Evolutionary conservation across 2,329 filamentous ascomycete genomes (phyloP).

Genomic region (Aspergillus oerlinghausenensis): DNA sequence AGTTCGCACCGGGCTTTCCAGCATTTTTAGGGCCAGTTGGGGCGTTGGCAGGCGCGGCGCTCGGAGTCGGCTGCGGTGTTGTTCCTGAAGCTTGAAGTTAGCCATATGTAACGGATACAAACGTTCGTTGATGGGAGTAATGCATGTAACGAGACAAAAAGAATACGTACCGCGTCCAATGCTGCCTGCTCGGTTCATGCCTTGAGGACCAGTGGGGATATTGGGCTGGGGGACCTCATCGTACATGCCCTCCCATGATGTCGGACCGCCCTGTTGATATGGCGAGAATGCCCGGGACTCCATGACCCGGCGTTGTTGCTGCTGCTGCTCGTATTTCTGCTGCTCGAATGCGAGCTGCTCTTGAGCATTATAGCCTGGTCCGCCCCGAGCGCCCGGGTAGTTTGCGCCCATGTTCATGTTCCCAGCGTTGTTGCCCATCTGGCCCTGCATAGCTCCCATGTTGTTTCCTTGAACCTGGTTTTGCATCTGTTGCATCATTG

Average conservation of each 20-base stretch:
- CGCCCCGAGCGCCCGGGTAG: constrained; percentile 42
- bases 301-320: constrained; percentile 43
- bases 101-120: background rate
- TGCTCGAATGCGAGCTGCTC: constrained; percentile 73
- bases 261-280: constrained; percentile 59
- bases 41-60: constrained; percentile 68
- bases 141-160: constrained; percentile 8
- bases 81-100: constrained; percentile 32
- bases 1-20: constrained; percentile 85
- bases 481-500: constrained; percentile 63
- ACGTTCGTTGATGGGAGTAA: background rate
- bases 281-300: constrained; percentile 38
- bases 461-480: constrained; percentile 33
- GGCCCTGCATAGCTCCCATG: constrained; percentile 30
- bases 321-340: constrained; percentile 63
- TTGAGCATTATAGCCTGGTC: constrained; percentile 60
- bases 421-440: constrained; percentile 28
- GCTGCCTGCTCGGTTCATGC: constrained; percentile 41
- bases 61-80: constrained; percentile 40
- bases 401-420: constrained; percentile 42
- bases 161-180: constrained; percentile 39
- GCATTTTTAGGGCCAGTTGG: constrained; percentile 96
- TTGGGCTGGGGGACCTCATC: constrained; percentile 87
- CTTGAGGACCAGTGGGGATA: constrained; percentile 51
- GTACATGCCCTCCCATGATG: constrained; percentile 97